Base-by-base conservation (phyloP, 2,329 filamentous ascomycete genomes). In the Neodidymelliopsis sp. region DNA sequence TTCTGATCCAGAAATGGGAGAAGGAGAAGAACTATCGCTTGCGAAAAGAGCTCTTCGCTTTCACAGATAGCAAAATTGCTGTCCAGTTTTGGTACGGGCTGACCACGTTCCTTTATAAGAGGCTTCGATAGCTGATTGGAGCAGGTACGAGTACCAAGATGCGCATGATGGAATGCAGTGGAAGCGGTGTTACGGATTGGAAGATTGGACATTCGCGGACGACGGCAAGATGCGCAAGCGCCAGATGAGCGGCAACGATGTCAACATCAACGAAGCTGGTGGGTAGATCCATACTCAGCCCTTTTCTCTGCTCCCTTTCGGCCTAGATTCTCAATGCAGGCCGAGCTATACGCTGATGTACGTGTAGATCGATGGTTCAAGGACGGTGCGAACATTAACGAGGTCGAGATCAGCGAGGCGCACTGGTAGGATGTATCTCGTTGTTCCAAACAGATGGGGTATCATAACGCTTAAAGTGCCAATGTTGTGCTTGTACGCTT, bases 31-130 rank as follows among this genome's bases (percentile, higher is more conserved):
- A 79, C 12, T 95, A 95, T 64, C 80, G 81, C 0, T 78, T 96
- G 44, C 82, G 90, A 43, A 95, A 96, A 71, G 91, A 96, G 68
- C 77, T 96, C 1, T 96, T 95, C 71, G 80, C 89, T 1, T 94
- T 91, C 64, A 79, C 75, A 0, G 85, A 86, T 27, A 79, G 93
- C 71, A 88, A 84, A 73, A 93, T 92, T 56, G 90, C 90, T 1
- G 91, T 95, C 16, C 90, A 96, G 67, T 95, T 94, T 70, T 95
- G 41, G 36, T 45, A 7, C 11, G 24, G 9, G 4, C 7, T n/a
- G 18, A 24, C 9, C 23, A 4, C 15, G 10, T 16, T 10, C n/a
- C 12, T 13, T 5, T 6, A 12, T 6, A 2, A n/a, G 13, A 18
- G 10, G 15, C 4, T 16, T 23, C 6, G 22, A 11, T 23, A 28